Base-by-base conservation (phyloP, 2,329 filamentous ascomycete genomes). In the Cordyceps cateniannulata region DNA sequence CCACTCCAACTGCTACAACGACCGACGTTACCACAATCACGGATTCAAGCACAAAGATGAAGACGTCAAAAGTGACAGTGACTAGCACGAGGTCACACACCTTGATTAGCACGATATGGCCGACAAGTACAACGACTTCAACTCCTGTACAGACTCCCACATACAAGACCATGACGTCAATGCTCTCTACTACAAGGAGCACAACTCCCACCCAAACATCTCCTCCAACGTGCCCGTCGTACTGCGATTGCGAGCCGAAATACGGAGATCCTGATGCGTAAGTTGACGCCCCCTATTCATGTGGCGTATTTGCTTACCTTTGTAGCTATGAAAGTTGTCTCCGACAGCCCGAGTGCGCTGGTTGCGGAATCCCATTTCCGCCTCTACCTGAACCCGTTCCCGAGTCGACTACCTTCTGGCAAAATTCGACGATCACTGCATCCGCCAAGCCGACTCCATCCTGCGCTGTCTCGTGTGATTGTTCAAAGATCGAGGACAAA, bases 381-480 rank as follows among this genome's bases (percentile, higher is more conserved):
- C 58, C 58, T 8, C 29, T 55, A 29, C 58, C 58, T 1, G 38
- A 53, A n/a, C 40, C 58, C 1, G 53, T 52, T 20, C 42, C 42
- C 3, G 42, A 32, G 42, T 22, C 58, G 16, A 49, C 58, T 5
- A 48, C 59, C 63, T 69, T 47, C 62, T 69, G 24, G 58, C 62
- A 24, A 32, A 55, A 5, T 9, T 54, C 50, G 9, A 63, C 47
- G 27, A 22, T 25, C 2, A 53, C 51, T 2, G 18, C 48, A 32
- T 48, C 29, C 12, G 24, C 18, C 27, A 45, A 18, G 12, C 24
- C 16, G 32, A 69, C 59, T 8, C 62, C 9, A 0, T 62, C 59
- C 20, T 68, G 64, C 14, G 65, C 64, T 3, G 52, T 20, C 3
- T 63, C 62, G 20, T 72, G 70, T 22, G 67, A 72, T 29, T 72